These are phyloP conservation scores for Urochloa ruziziensis DNA, from an alignment of 176 grass and related monocot species.

Conservation along the genomic window DNA sequence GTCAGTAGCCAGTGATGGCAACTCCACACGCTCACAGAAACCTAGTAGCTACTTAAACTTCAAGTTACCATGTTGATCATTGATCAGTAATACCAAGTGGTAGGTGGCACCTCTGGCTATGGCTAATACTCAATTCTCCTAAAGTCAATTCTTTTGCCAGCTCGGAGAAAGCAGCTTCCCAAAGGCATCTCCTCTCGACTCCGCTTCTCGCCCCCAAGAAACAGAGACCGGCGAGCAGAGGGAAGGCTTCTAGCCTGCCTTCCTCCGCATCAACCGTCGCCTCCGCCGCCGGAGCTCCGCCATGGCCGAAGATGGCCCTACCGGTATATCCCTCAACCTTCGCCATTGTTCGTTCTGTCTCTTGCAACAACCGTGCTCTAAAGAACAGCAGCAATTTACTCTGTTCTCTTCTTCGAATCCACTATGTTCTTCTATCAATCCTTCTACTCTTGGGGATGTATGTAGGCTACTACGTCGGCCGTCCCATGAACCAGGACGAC, in stretches of 20 bases:
- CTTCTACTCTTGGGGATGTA: not conserved
- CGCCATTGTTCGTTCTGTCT: not conserved
- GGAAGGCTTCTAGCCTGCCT: not conserved
- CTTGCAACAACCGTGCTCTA: not conserved
- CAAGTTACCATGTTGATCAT: not conserved
- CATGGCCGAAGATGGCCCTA: not conserved
- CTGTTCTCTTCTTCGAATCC: not conserved
- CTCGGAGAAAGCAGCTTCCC: not conserved
- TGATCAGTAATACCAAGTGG: not conserved
- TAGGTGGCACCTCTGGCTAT: not conserved
- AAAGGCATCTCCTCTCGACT: not conserved
- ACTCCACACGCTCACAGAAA: not conserved
- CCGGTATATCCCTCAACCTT: not conserved
- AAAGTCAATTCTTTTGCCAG: not conserved
- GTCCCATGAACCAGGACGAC: not conserved
- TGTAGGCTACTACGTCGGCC: constrained; percentile 6
- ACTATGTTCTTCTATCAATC: not conserved
- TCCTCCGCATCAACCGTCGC: no score
- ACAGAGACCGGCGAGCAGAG: not conserved
- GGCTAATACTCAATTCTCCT: not conserved
- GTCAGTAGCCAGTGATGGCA: not conserved
- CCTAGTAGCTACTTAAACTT: not conserved
- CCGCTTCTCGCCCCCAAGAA: not conserved
- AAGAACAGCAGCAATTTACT: not conserved
- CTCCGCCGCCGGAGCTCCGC: not conserved